A percentile compares a stretch with the other conserved stretches of the same genome.
phyloP scores from a whole-genome alignment of 768 basidiomycete genomes.

The Sarcodon sp. region DNA sequence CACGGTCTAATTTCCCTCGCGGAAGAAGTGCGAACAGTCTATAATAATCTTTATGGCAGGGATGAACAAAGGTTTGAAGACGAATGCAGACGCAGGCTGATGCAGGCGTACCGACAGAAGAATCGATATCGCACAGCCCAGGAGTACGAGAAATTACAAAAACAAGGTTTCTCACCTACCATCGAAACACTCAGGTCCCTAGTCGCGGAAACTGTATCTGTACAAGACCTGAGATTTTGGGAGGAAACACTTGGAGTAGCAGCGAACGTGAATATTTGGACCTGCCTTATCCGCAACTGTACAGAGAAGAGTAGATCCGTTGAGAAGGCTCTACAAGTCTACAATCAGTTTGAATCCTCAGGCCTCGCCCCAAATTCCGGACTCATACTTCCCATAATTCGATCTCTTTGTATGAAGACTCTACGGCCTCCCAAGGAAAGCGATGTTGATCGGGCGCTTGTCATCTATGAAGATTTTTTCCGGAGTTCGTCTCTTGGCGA shows the following conservation, averaged over 20 bases:
- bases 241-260: slow-evolving; percentile 26
- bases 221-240: slow-evolving; percentile 28
- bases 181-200: slow-evolving; percentile 25
- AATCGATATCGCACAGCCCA: background rate
- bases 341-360: slow-evolving; percentile 27
- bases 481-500: slow-evolving; percentile 1
- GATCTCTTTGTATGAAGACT: slow-evolving; percentile 28
- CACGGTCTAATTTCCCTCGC: slow-evolving; percentile 5
- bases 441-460: slow-evolving; percentile 39
- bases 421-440: slow-evolving; percentile 23
- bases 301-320: slow-evolving; percentile 22
- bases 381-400: slow-evolving; percentile 44
- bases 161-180: slow-evolving; percentile 18
- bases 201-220: slow-evolving; percentile 25
- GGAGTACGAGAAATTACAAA: background rate
- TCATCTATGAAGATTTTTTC: slow-evolving; percentile 36
- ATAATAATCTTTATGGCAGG: background rate
- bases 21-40: slow-evolving; percentile 6
- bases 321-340: slow-evolving; percentile 32
- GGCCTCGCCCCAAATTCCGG: slow-evolving; percentile 35
- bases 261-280: slow-evolving; percentile 36
- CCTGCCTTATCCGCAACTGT: slow-evolving; percentile 39
- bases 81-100: background rate
- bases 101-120: background rate
- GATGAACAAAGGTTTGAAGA: background rate